These are phyloP conservation scores for Mycena pura DNA, from an alignment of 768 basidiomycete genomes.

Conservation along the genomic window DNA sequence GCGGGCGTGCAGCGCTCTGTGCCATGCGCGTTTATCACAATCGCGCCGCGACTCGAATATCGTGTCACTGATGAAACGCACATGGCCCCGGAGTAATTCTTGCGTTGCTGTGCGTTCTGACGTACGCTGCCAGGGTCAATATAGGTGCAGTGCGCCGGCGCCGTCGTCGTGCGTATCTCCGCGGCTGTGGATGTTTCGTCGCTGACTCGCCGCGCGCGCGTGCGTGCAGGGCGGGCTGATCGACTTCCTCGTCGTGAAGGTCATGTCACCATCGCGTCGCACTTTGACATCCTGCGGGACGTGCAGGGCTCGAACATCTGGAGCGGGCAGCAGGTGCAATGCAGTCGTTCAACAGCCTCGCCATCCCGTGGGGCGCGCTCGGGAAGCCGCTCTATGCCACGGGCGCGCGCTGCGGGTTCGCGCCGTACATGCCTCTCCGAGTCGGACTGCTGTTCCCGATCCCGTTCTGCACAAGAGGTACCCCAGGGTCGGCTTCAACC, in stretches of 20 bases:
- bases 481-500: constrained; percentile 54
- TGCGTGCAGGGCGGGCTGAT: constrained; percentile 49
- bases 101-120: neutral
- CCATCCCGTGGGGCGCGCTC: constrained; percentile 63
- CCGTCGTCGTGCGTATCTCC: constrained; percentile 48
- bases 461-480: constrained; percentile 56
- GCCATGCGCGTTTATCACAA: neutral
- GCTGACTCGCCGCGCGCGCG: neutral
- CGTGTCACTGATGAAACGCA: too few relatives aligned
- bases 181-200: too few relatives aligned
- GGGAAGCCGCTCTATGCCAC: constrained; percentile 53
- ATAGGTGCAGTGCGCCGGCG: constrained; percentile 58
- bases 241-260: constrained; percentile 60
- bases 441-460: constrained; percentile 57
- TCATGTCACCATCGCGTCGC: constrained; percentile 37
- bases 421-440: constrained; percentile 50
- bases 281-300: constrained; percentile 48
- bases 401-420: constrained; percentile 54
- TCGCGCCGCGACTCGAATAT: too few relatives aligned
- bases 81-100: too few relatives aligned
- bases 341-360: constrained; percentile 58
- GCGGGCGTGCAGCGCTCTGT: constrained; percentile 6
- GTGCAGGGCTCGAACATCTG: constrained; percentile 61
- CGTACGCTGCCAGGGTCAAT: constrained; percentile 36
- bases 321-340: constrained; percentile 61